Conservation (phyloP, 2,329 filamentous ascomycete species). For the Leptographium flavum region DNA sequence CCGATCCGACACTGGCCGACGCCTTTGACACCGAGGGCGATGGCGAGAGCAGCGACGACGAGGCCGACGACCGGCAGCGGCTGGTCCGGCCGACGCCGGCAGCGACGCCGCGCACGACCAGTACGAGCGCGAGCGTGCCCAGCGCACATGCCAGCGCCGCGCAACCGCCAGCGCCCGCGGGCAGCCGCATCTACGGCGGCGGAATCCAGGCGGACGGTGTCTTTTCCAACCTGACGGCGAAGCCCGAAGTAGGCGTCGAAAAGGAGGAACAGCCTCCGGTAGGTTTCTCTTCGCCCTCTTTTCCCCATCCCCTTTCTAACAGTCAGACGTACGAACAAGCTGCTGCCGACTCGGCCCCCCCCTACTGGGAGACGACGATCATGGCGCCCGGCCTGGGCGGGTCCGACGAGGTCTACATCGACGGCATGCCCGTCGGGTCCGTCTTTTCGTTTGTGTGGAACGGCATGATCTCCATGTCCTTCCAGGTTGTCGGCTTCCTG, state of each 20-base stretch:
- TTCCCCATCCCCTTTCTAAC: background rate
- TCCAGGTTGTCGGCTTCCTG: slow-evolving; percentile 92
- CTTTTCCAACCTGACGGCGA: slow-evolving; percentile 86
- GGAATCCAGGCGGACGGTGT: slow-evolving; percentile 83
- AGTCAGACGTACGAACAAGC: slow-evolving; percentile 90
- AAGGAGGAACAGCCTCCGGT: slow-evolving; percentile 88
- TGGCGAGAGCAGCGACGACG: slow-evolving; percentile 78
- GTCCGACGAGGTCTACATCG: slow-evolving; percentile 92
- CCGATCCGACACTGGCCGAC: slow-evolving; percentile 75
- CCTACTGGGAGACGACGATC: slow-evolving; percentile 98
- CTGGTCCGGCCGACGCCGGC: slow-evolving; percentile 45
- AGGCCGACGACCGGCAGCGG: slow-evolving; percentile 70
- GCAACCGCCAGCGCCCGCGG: slow-evolving; percentile 8
- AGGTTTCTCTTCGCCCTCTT: slow-evolving; percentile 25
- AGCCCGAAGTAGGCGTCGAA: slow-evolving; percentile 66
- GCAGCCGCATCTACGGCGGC: slow-evolving; percentile 48
- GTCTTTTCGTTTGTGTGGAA: slow-evolving; percentile 85
- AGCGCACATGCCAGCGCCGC: slow-evolving; percentile 17
- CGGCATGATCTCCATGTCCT: slow-evolving; percentile 92
- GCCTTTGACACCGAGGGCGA: slow-evolving; percentile 78
- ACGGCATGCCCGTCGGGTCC: slow-evolving; percentile 84
- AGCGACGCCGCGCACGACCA: background rate
- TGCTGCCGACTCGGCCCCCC: slow-evolving; percentile 85
- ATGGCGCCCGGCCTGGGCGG: slow-evolving; percentile 79
- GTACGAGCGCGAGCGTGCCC: background rate